Percentiles rank a stretch among this genome's conserved stretches.
These are phyloP conservation scores for Poa annua DNA, from an alignment of 176 grass and related monocot genomes.

Conservation along the genomic window DNA sequence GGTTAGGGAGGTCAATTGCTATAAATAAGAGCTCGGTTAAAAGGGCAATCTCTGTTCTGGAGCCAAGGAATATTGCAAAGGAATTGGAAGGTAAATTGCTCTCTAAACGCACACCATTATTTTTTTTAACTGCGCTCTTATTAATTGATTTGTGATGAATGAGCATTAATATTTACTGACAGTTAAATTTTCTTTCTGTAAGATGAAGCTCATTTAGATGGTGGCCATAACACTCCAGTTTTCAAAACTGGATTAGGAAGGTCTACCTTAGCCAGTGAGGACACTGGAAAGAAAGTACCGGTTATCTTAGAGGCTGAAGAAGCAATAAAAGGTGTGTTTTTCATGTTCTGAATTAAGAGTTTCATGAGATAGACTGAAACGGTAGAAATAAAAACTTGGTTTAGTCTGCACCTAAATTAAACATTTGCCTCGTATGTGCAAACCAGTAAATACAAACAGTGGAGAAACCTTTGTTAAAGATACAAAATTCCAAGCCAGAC, in stretches of 20 bases:
- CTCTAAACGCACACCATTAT: not conserved
- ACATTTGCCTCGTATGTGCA: constrained; percentile 33
- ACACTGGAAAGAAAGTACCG: constrained; percentile 45
- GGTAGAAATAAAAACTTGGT: constrained; percentile 31
- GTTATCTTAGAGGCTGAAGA: constrained; percentile 46
- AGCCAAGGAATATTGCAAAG: constrained; percentile 63
- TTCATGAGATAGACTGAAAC: constrained; percentile 25
- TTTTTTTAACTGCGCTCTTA: constrained; percentile 6
- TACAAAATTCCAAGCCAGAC: constrained; percentile 38
- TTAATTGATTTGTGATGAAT: not conserved
- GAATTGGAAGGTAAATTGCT: constrained; percentile 57
- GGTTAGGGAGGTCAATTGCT: constrained; percentile 48
- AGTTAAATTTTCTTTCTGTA: constrained; percentile 24
- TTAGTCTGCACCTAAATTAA: constrained; percentile 23
- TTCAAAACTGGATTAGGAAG: constrained; percentile 50
- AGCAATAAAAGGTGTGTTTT: constrained; percentile 45
- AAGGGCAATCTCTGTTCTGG: constrained; percentile 55
- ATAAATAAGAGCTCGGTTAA: constrained; percentile 62
- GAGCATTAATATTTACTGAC: constrained; percentile 24
- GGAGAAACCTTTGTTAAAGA: constrained; percentile 5
- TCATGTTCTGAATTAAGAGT: constrained; percentile 43
- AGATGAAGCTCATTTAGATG: constrained; percentile 60
- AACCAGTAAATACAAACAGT: constrained; percentile 38
- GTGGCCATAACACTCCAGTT: constrained; percentile 34
- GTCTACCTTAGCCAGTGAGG: constrained; percentile 51